A percentile compares a stretch with the other conserved stretches of the same genome.
phyloP scores from a whole-genome alignment of 2,329 filamentous ascomycete species.

The Harringtonia lauricola region DNA sequence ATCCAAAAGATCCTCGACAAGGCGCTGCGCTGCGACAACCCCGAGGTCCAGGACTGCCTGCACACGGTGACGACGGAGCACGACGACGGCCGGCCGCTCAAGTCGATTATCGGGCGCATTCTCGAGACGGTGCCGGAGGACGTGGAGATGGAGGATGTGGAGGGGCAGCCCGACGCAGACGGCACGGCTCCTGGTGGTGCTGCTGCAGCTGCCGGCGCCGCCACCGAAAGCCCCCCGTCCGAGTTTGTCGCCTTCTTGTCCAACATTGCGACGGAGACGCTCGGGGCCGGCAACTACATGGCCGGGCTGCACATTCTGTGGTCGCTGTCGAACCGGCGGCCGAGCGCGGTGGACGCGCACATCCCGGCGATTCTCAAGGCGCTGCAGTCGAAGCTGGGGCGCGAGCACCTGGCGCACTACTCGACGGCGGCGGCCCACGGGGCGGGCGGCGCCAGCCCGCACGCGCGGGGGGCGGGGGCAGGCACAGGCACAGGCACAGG shows the following conservation, averaged over 20 bases:
- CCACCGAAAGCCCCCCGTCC: conserved; percentile 64
- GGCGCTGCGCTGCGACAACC: conserved; percentile 74
- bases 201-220: too few species aligned
- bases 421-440: conserved; percentile 41
- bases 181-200: too few species aligned
- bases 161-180: conserved; percentile 79
- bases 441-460: conserved; percentile 13
- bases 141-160: conserved; percentile 58
- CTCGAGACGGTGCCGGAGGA: conserved; percentile 81
- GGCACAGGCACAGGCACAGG: conserved; percentile 26
- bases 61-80: conserved; percentile 61
- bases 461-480: conserved; percentile 26
- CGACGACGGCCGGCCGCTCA: conserved; percentile 59
- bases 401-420: conserved; percentile 81
- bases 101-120: conserved; percentile 69
- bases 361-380: conserved; percentile 85
- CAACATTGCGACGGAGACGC: conserved; percentile 74
- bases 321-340: conserved; percentile 78
- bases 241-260: conserved; percentile 82
- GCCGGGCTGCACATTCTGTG: conserved; percentile 89
- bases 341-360: conserved; percentile 81
- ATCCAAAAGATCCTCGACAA: conserved; percentile 88
- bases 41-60: conserved; percentile 87
- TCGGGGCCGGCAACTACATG: conserved; percentile 70
- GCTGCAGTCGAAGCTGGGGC: conserved; percentile 79